Percentiles rank a stretch among this genome's conserved stretches.
Evolutionary conservation across 2,329 filamentous ascomycete genomes (phyloP).

Genomic region (Ceratocystis destructans): DNA sequence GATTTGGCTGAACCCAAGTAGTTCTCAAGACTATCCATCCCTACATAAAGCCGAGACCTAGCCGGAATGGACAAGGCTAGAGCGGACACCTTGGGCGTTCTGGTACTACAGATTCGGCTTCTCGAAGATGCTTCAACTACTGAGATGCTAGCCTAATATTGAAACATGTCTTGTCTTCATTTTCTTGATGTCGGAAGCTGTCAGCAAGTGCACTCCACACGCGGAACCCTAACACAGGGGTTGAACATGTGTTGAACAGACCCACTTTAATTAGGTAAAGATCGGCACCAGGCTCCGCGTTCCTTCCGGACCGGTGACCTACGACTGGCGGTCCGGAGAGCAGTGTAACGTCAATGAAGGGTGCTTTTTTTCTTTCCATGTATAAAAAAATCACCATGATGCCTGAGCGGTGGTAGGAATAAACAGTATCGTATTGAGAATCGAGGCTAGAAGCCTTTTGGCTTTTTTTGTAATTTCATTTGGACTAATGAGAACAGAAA

Average conservation of each 20-base stretch:
- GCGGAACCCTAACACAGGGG: neutral
- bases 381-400: too few species aligned
- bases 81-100: neutral
- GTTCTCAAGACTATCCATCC: neutral
- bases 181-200: neutral
- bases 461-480: neutral
- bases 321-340: neutral
- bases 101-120: neutral
- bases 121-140: neutral
- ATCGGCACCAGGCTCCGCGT: neutral
- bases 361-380: too few species aligned
- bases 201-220: neutral
- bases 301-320: neutral
- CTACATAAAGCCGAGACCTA: constrained; percentile 3
- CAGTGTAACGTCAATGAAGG: neutral
- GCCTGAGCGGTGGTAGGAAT: neutral
- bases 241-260: neutral
- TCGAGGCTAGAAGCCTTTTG: neutral
- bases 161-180: neutral
- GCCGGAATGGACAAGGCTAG: neutral
- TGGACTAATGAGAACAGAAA: neutral
- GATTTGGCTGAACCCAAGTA: neutral
- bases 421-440: neutral
- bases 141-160: neutral
- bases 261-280: neutral